Evolutionary conservation across 257 asterid species (phyloP).

Genomic region (Solanum verrucosum): DNA sequence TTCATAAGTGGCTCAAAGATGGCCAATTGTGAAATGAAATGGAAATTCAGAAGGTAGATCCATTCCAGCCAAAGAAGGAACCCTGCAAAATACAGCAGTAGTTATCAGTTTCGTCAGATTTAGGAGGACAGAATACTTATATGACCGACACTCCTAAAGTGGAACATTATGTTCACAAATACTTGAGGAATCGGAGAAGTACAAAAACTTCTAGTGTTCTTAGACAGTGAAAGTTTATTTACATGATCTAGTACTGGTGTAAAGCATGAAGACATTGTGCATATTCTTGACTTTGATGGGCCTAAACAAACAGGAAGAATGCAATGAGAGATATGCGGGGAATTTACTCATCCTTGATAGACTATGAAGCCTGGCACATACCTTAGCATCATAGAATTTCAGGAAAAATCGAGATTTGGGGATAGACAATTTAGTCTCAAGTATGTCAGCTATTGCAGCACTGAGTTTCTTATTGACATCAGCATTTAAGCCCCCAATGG

Average conservation of each 20-base stretch:
- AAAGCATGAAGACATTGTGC: conserved; percentile 90
- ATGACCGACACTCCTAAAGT: background rate
- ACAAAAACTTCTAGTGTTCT: conserved; percentile 13
- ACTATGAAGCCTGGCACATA: conserved; percentile 12
- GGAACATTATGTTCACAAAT: background rate
- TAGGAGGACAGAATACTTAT: background rate
- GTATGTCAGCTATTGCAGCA: conserved; percentile 69
- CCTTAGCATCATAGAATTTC: conserved; percentile 89
- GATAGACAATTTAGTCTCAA: conserved; percentile 66
- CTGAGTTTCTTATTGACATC: conserved; percentile 85
- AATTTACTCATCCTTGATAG: conserved; percentile 4
- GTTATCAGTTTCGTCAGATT: background rate
- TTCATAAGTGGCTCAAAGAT: background rate
- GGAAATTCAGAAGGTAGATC: conserved; percentile 59
- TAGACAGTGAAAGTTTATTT: conserved; percentile 32
- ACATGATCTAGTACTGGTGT: conserved; percentile 74
- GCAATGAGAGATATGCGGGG: conserved; percentile 44
- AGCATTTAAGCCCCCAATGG: conserved; percentile 77
- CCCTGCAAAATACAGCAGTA: conserved; percentile 42
- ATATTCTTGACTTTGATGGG: conserved; percentile 70
- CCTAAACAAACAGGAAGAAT: conserved; percentile 72
- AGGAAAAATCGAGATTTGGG: conserved; percentile 84
- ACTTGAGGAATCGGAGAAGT: background rate
- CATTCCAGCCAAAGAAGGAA: conserved; percentile 84
- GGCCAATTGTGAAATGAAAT: background rate